These are phyloP conservation scores for Mycena sanguinolenta DNA, from an alignment of 768 basidiomycete genomes.

Conservation along the genomic window DNA sequence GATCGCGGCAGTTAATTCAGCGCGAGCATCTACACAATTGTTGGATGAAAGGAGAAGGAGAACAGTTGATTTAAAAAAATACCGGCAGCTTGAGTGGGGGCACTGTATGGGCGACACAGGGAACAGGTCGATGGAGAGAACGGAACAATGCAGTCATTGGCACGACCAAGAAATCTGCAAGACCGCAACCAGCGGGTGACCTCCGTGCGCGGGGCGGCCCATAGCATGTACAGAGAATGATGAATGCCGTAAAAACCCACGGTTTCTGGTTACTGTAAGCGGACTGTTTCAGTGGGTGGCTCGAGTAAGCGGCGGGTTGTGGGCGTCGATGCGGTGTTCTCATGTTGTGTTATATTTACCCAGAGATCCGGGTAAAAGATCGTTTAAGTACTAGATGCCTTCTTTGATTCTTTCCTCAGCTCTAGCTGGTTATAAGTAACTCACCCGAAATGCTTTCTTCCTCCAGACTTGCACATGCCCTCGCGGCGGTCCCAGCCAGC, in stretches of 20 bases:
- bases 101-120: constrained; percentile 13
- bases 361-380: no score
- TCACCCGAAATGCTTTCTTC: no score
- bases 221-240: constrained; percentile 15
- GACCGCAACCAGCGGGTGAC: constrained; percentile 8
- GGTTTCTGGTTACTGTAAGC: constrained; percentile 29
- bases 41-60: not conserved
- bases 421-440: no score
- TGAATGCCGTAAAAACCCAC: constrained; percentile 23
- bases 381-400: no score
- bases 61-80: no score
- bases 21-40: constrained; percentile 61
- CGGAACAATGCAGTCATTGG: constrained; percentile 7
- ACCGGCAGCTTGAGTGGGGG: constrained; percentile 16
- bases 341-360: not conserved
- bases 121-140: not conserved
- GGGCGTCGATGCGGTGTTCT: constrained; percentile 26
- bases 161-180: no score
- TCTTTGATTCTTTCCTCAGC: no score
- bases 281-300: constrained; percentile 28
- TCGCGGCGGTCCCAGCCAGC: no score
- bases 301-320: constrained; percentile 18
- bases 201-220: not conserved
- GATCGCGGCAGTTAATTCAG: constrained; percentile 64
- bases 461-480: no score